These are phyloP conservation scores for Hyaloscypha variabilis DNA, from an alignment of 495 filamentous ascomycete species.

Conservation along the genomic window DNA sequence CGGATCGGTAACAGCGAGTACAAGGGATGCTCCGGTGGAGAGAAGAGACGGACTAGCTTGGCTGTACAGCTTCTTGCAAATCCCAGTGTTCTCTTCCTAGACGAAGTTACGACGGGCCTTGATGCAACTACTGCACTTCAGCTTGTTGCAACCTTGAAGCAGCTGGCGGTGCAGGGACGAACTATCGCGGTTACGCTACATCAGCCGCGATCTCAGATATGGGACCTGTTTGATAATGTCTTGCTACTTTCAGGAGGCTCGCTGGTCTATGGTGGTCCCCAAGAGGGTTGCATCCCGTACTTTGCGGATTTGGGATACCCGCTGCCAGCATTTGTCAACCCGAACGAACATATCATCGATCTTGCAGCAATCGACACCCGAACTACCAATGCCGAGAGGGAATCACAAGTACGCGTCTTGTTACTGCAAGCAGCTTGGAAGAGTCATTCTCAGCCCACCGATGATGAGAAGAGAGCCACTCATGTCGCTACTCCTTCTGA, in stretches of 20 bases:
- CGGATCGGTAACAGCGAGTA: constrained; percentile 65
- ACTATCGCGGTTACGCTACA: constrained; percentile 74
- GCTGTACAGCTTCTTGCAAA: constrained; percentile 75
- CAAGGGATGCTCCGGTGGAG: constrained; percentile 74
- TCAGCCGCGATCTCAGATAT: constrained; percentile 73
- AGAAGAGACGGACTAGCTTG: constrained; percentile 71
- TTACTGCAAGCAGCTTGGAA: constrained; percentile 57
- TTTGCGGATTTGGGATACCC: constrained; percentile 56
- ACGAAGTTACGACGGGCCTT: constrained; percentile 74
- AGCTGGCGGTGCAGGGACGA: constrained; percentile 62
- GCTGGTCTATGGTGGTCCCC: constrained; percentile 61
- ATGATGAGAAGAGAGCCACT: neutral
- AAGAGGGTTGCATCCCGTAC: constrained; percentile 53
- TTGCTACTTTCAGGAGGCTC: constrained; percentile 64
- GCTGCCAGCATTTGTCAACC: constrained; percentile 69
- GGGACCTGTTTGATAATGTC: constrained; percentile 69
- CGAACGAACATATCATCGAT: constrained; percentile 72
- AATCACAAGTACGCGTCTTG: constrained; percentile 55
- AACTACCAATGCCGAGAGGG: constrained; percentile 57
- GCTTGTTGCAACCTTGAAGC: constrained; percentile 66
- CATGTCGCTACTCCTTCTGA: neutral
- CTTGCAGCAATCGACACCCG: constrained; percentile 69
- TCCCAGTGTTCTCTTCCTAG: constrained; percentile 71
- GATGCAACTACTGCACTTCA: constrained; percentile 75
- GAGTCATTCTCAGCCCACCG: neutral